These are phyloP conservation scores for Ceratobasidium sp. DNA, from an alignment of 1,284 basidiomycete species.

Conservation along the genomic window DNA sequence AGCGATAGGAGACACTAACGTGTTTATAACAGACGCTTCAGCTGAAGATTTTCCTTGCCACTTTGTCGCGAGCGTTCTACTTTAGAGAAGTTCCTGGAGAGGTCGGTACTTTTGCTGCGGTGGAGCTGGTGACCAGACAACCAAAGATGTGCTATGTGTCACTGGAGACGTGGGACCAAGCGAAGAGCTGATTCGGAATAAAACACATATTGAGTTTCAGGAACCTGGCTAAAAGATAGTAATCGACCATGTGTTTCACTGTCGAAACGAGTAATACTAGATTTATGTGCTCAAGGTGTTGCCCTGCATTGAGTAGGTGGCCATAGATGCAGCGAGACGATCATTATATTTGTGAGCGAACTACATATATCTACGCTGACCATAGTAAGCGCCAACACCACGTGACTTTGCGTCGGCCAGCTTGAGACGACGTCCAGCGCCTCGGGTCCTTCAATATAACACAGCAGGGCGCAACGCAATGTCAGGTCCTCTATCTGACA, in stretches of 20 bases:
- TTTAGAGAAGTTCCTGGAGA: conserved; percentile 48
- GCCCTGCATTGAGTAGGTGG: too few species aligned
- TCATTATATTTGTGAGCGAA: too few species aligned
- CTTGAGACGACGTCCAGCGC: too few species aligned
- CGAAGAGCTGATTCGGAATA: too few species aligned
- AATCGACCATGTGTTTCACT: too few species aligned
- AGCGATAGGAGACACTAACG: neutral
- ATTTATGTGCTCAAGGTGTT: too few species aligned
- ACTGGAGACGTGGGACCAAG: conserved; percentile 7
- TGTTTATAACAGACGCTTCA: conserved; percentile 48
- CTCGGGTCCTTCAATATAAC: neutral
- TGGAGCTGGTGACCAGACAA: conserved; percentile 48
- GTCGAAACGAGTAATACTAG: too few species aligned
- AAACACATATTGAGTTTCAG: too few species aligned
- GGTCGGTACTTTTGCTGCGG: conserved; percentile 47
- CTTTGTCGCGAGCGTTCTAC: conserved; percentile 50
- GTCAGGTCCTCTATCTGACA: conserved; percentile 26
- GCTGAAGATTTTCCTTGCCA: conserved; percentile 49
- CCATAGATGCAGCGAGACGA: too few species aligned
- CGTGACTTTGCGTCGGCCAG: neutral
- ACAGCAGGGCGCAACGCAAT: conserved; percentile 8
- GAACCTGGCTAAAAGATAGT: too few species aligned
- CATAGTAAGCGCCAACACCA: too few species aligned
- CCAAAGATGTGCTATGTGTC: conserved; percentile 7
- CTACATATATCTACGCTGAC: too few species aligned